A percentile compares a stretch with the other conserved stretches of the same genome.
phyloP scores from a whole-genome alignment of 768 basidiomycete genomes.

The Daedaleopsis nitida region DNA sequence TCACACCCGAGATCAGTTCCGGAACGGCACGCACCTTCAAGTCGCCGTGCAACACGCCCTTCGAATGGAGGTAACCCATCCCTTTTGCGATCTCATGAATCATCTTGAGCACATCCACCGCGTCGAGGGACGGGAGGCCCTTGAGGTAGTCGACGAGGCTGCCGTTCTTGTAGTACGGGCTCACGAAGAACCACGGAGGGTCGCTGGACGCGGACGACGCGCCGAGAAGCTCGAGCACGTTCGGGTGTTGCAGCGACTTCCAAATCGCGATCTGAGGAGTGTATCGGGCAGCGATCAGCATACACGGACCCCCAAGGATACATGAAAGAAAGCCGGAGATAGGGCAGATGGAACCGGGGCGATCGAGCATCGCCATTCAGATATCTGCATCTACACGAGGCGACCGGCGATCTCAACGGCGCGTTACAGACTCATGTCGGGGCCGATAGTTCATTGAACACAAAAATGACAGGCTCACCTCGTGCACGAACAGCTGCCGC shows the following conservation, averaged over 20 bases:
- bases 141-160: slow-evolving; percentile 63
- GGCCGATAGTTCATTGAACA: not conserved
- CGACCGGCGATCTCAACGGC: not conserved
- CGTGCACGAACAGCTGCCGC: slow-evolving; percentile 53
- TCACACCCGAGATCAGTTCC: not conserved
- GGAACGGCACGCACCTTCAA: slow-evolving; percentile 56
- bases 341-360: not conserved
- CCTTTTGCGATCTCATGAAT: slow-evolving; percentile 78
- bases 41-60: slow-evolving; percentile 77
- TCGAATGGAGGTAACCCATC: slow-evolving; percentile 77
- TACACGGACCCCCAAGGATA: not conserved
- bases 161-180: slow-evolving; percentile 69
- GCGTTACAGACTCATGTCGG: not conserved
- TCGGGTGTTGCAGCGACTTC: slow-evolving; percentile 65
- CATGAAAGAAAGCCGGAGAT: not conserved
- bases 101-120: slow-evolving; percentile 55
- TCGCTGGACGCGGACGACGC: slow-evolving; percentile 72
- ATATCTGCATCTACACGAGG: not conserved
- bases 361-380: not conserved
- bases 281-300: not conserved
- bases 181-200: slow-evolving; percentile 52
- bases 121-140: slow-evolving; percentile 30
- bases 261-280: slow-evolving; percentile 46
- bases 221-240: slow-evolving; percentile 75
- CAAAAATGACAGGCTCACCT: slow-evolving; percentile 6